Base-by-base conservation (phyloP, 257 asterid species). In the Solanum boliviense region DNA sequence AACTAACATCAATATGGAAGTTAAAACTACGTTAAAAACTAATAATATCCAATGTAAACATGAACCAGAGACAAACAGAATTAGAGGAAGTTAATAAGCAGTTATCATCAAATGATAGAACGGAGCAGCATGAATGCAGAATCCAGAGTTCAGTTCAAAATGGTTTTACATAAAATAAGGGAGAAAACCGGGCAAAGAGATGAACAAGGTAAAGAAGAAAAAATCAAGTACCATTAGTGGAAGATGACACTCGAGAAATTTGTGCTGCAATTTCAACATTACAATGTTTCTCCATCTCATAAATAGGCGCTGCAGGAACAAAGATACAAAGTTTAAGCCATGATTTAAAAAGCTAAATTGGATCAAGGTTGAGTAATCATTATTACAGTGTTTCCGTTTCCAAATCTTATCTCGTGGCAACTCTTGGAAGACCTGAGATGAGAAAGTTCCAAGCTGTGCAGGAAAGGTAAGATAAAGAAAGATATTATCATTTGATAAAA, bases 341-440 rank as follows among this genome's bases (percentile, higher is more conserved):
- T 52, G 87, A 90, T 87, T 62, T 32, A 73, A 76, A 25, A 86
- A 21, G 46, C 23, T 13, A 34, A 86, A 34, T 88, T 65, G 86
- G 68, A 38, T 52, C 56, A 86, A 81, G 90, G 82, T 23, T 85
- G 41, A 85, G 68, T 4, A 73, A 86, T 85, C 46, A 56, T 73
- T 48, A 65, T 88, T 94, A 97, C 99, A 95, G 81, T 97, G 96
- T 91, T 96, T 97, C 89, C 92, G 91, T 91, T 95, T 96, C 99
- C 99, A 97, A 75, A 94, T 92, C 91, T 93, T 97, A 86, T 96
- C 99, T 67, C 96, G 95, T 32, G 99, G 98, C 87, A 98, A 94
- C 93, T 95, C 99, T 91, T 94, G 99, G 91, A 95, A 96, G 93
- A 97, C 98, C 93, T 95, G 98, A 92, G 98, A 94, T 78, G 99